A percentile compares a stretch with the other conserved stretches of the same genome.
These are phyloP conservation scores for Amphicarpaea edgeworthii DNA, from an alignment of 306 rosid genomes.

Conservation along the genomic window DNA sequence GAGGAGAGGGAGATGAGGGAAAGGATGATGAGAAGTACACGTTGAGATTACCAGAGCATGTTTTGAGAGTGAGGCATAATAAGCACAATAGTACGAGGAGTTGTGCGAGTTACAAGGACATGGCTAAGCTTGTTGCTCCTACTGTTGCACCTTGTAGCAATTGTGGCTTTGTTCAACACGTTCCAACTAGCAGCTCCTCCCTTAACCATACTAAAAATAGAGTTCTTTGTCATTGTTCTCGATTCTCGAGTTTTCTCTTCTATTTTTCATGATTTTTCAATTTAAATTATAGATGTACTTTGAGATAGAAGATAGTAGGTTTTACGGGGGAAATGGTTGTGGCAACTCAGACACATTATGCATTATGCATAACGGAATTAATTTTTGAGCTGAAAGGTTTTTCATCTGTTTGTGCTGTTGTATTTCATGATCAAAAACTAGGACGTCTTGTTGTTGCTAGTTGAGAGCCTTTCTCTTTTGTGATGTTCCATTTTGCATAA, in stretches of 20 bases:
- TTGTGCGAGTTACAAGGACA: conserved; percentile 56
- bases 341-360: too few relatives aligned
- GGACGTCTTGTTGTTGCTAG: too few relatives aligned
- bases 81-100: conserved; percentile 57
- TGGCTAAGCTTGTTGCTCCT: conserved; percentile 19
- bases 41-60: conserved; percentile 61
- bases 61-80: conserved; percentile 58
- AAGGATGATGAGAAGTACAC: conserved; percentile 51
- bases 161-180: conserved; percentile 51
- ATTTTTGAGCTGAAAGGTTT: too few relatives aligned
- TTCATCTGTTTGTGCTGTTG: too few relatives aligned
- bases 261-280: neutral
- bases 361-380: too few relatives aligned
- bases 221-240: neutral
- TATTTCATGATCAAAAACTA: too few relatives aligned
- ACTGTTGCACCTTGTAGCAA: conserved; percentile 24
- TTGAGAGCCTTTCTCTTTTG: too few relatives aligned
- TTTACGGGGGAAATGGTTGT: neutral
- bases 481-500: too few relatives aligned
- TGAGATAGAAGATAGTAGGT: neutral
- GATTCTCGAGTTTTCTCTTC: neutral
- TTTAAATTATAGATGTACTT: neutral
- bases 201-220: neutral
- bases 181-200: neutral
- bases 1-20: conserved; percentile 27